phyloP scores from a whole-genome alignment of 2,329 filamentous ascomycete genomes.

The Pestalotiopsis sp. region DNA sequence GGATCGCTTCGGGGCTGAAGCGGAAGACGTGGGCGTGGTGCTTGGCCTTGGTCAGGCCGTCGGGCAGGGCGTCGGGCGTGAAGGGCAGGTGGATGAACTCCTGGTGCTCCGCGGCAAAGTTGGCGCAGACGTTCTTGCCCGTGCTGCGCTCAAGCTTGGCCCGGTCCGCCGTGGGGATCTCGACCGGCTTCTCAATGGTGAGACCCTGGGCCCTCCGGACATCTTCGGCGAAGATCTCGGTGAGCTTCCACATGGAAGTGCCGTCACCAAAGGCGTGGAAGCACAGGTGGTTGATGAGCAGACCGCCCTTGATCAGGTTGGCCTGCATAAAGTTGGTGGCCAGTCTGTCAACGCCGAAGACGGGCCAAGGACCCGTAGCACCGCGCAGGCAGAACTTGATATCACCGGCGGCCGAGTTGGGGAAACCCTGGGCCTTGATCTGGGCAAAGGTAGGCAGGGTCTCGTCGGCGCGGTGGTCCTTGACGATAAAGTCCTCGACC shows the following conservation, averaged over 20 bases:
- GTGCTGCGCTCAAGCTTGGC: not conserved
- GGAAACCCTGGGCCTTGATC: constrained; percentile 30
- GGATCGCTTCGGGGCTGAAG: constrained; percentile 28
- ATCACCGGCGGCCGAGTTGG: constrained; percentile 24
- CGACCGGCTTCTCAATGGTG: not conserved
- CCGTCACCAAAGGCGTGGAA: constrained; percentile 39
- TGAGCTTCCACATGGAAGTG: constrained; percentile 33
- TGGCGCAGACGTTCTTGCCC: constrained; percentile 14
- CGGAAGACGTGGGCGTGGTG: constrained; percentile 22
- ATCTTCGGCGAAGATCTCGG: constrained; percentile 38
- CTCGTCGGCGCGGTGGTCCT: constrained; percentile 6
- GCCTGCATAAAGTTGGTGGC: constrained; percentile 25
- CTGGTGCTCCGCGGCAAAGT: constrained; percentile 31
- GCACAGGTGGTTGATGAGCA: constrained; percentile 29
- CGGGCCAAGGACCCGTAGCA: not conserved
- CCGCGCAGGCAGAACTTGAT: constrained; percentile 27
- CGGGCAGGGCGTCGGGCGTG: constrained; percentile 30
- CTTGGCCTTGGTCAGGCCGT: constrained; percentile 33
- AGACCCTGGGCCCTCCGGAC: constrained; percentile 33
- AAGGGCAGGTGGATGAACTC: constrained; percentile 34
- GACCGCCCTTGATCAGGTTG: constrained; percentile 33
- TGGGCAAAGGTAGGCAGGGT: constrained; percentile 22
- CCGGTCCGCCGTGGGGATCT: not conserved
- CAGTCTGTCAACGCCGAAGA: constrained; percentile 17
- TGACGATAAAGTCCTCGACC: constrained; percentile 13